Evolutionary conservation across 2,329 filamentous ascomycete genomes (phyloP).

Genomic region (Ophiostoma tasmaniense): DNA sequence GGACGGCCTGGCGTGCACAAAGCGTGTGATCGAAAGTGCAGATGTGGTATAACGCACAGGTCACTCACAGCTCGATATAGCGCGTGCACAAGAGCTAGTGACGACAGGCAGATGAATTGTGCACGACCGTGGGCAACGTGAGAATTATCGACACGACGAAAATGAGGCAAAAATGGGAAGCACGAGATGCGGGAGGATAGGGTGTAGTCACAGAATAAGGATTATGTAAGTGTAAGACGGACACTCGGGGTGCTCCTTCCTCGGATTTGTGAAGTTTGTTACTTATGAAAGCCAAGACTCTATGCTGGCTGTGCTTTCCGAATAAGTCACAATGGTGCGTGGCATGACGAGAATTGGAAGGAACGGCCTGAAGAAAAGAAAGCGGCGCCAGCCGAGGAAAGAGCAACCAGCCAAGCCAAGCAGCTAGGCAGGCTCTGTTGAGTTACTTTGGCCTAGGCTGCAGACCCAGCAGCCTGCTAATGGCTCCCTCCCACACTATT

Average conservation of each 20-base stretch:
- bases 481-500: neutral
- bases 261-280: neutral
- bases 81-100: neutral
- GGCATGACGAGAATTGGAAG: neutral
- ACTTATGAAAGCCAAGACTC: neutral
- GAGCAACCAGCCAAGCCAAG: neutral
- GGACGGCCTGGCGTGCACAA: neutral
- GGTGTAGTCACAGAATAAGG: neutral
- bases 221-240: neutral
- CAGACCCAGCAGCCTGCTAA: neutral
- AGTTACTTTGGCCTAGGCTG: neutral
- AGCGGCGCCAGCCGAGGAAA: constrained; percentile 3
- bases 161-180: neutral
- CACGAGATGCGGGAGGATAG: constrained; percentile 1
- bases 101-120: neutral
- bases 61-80: neutral
- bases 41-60: neutral
- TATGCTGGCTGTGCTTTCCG: neutral
- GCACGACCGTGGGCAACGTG: neutral
- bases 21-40: neutral
- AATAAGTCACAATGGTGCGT: neutral
- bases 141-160: neutral
- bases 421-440: neutral
- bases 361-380: neutral
- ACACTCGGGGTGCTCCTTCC: neutral